A percentile compares a stretch with the other conserved stretches of the same genome.
Conservation (phyloP, 1,284 basidiomycete species). For the Pseudozyma sp. region DNA sequence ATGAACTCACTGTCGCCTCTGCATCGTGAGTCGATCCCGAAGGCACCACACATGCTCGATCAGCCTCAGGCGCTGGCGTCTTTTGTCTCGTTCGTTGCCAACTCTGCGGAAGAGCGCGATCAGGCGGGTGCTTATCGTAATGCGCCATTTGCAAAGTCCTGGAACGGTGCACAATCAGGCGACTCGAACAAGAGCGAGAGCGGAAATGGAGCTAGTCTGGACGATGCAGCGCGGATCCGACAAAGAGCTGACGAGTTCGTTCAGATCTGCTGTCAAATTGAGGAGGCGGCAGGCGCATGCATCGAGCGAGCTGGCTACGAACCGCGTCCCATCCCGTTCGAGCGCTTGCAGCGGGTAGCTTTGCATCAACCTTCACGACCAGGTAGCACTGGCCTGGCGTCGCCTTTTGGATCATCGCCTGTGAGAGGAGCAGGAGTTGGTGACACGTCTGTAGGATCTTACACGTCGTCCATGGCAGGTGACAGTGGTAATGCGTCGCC, state of each 20-base stretch:
- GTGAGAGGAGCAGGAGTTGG: not conserved
- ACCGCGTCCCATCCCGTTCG: slow-evolving; percentile 40
- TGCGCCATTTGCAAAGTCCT: not conserved
- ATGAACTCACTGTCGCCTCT: slow-evolving; percentile 28
- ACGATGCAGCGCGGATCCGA: slow-evolving; percentile 20
- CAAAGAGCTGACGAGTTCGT: slow-evolving; percentile 42
- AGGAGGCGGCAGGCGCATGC: slow-evolving; percentile 52
- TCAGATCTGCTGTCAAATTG: slow-evolving; percentile 52
- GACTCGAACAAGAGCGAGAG: not conserved
- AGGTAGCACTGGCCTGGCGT: not conserved
- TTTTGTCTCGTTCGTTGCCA: slow-evolving; percentile 50
- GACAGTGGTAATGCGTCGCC: slow-evolving; percentile 16
- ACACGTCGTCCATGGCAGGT: slow-evolving; percentile 15
- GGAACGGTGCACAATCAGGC: slow-evolving; percentile 2
- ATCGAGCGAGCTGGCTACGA: slow-evolving; percentile 58
- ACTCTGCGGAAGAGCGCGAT: slow-evolving; percentile 32
- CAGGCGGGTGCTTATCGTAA: not conserved
- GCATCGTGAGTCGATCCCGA: slow-evolving; percentile 57
- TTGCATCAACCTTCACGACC: not conserved
- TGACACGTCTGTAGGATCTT: slow-evolving; percentile 10
- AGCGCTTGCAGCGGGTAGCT: slow-evolving; percentile 21
- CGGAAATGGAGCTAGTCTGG: not conserved
- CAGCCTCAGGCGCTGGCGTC: slow-evolving; percentile 51
- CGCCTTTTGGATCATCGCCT: not conserved
- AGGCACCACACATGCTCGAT: slow-evolving; percentile 53